Evolutionary conservation across 2,329 filamentous ascomycete genomes (phyloP).

Genomic region (Knufia fluminis): DNA sequence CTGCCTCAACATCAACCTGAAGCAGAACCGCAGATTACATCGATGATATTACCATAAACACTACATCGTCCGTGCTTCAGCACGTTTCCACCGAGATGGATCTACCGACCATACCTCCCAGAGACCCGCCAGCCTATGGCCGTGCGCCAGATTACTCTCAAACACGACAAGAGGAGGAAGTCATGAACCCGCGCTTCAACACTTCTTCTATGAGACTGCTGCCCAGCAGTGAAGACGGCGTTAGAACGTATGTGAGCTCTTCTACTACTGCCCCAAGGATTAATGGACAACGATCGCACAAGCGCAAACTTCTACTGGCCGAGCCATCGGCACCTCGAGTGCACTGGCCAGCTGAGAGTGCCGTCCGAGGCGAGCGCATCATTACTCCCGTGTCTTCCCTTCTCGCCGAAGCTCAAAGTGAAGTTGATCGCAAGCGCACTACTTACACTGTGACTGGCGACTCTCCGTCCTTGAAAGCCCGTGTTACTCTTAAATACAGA

Average conservation of each 20-base stretch:
- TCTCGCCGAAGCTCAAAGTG: conserved; percentile 16
- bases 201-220: conserved; percentile 38
- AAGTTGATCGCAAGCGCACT: conserved; percentile 12
- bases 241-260: conserved; percentile 32
- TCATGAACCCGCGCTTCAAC: conserved; percentile 27
- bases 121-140: conserved; percentile 31
- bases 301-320: conserved; percentile 18
- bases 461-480: conserved; percentile 21
- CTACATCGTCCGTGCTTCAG: not conserved
- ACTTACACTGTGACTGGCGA: conserved; percentile 14
- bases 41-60: not conserved
- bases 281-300: conserved; percentile 15
- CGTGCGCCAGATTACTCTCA: conserved; percentile 34
- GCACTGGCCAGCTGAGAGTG: conserved; percentile 13
- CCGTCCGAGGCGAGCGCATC: conserved; percentile 12
- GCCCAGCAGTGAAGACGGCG: conserved; percentile 32
- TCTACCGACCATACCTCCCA: conserved; percentile 15
- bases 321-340: conserved; percentile 14
- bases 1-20: not conserved
- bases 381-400: conserved; percentile 19
- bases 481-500: conserved; percentile 21
- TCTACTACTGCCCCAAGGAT: conserved; percentile 14
- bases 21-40: not conserved
- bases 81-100: conserved; percentile 1
- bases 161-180: conserved; percentile 25